phyloP scores from a whole-genome alignment of 257 asterid species.

The Salvia hispanica region DNA sequence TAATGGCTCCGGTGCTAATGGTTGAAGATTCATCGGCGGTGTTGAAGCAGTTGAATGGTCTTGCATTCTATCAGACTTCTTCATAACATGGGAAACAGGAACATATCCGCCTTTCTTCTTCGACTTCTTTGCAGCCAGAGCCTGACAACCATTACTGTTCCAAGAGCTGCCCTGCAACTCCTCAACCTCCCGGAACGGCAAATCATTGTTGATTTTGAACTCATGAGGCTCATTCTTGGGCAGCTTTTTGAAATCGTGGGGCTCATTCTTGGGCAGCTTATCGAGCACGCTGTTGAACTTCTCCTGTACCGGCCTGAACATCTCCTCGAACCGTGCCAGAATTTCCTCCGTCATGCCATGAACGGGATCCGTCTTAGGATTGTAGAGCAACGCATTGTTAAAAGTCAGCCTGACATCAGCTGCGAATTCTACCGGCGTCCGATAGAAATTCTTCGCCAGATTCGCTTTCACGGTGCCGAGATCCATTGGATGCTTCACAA shows the following conservation, averaged over 20 bases:
- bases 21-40: constrained; percentile 27
- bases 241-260: too few relatives aligned
- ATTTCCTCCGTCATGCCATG: constrained; percentile 66
- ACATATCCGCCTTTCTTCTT: constrained; percentile 41
- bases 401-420: constrained; percentile 81
- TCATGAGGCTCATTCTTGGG: constrained; percentile 31
- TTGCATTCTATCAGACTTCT: constrained; percentile 54
- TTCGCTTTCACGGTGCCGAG: constrained; percentile 83
- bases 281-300: constrained; percentile 33
- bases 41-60: constrained; percentile 80
- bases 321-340: constrained; percentile 63
- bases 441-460: constrained; percentile 51
- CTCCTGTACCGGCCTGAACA: constrained; percentile 69
- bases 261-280: background rate
- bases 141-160: constrained; percentile 46
- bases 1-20: constrained; percentile 33
- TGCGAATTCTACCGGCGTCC: constrained; percentile 69
- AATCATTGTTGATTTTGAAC: constrained; percentile 28
- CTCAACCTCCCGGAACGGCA: constrained; percentile 41
- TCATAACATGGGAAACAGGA: constrained; percentile 34
- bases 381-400: constrained; percentile 87
- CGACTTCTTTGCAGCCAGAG: constrained; percentile 42
- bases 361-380: constrained; percentile 77
- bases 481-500: constrained; percentile 94
- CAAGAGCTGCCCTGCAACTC: constrained; percentile 87